These are phyloP conservation scores for Buxus sempervirens DNA, from an alignment of 164 flowering plant species.

Conservation along the genomic window DNA sequence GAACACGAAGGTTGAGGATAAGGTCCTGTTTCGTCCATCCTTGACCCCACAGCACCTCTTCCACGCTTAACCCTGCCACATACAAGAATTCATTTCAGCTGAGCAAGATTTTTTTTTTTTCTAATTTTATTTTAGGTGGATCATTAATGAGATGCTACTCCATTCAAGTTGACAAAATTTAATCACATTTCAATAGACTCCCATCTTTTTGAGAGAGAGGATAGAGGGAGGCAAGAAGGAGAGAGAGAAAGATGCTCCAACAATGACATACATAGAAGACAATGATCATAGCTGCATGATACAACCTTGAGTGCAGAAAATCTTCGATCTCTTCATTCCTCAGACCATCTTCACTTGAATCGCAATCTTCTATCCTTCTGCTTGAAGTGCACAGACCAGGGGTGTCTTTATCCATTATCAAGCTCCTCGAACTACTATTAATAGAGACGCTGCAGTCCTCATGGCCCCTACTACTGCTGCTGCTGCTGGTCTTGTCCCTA, in stretches of 20 bases:
- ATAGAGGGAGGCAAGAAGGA: too few species aligned
- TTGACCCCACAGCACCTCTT: constrained; percentile 80
- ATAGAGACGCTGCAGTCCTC: constrained; percentile 15
- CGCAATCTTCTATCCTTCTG: constrained; percentile 21
- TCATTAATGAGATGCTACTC: background rate
- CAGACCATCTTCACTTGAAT: constrained; percentile 44
- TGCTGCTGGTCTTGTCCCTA: constrained; percentile 27
- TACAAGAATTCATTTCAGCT: constrained; percentile 10
- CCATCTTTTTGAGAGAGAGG: too few species aligned
- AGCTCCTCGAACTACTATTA: constrained; percentile 20
- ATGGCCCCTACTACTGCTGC: constrained; percentile 18
- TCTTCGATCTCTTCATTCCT: constrained; percentile 75
- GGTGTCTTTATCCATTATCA: constrained; percentile 15
- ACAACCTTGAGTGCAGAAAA: constrained; percentile 74
- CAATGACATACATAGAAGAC: too few species aligned
- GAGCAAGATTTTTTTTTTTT: background rate
- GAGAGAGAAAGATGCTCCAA: too few species aligned
- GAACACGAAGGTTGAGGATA: constrained; percentile 41
- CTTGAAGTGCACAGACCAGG: constrained; percentile 33
- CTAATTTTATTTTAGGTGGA: too few species aligned
- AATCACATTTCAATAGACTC: too few species aligned
- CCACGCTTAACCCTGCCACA: constrained; percentile 79
- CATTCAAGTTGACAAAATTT: too few species aligned
- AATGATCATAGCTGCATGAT: too few species aligned
- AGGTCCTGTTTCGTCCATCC: constrained; percentile 96